phyloP scores from a whole-genome alignment of 176 grass and related monocot genomes.

The Oryza meyeriana region DNA sequence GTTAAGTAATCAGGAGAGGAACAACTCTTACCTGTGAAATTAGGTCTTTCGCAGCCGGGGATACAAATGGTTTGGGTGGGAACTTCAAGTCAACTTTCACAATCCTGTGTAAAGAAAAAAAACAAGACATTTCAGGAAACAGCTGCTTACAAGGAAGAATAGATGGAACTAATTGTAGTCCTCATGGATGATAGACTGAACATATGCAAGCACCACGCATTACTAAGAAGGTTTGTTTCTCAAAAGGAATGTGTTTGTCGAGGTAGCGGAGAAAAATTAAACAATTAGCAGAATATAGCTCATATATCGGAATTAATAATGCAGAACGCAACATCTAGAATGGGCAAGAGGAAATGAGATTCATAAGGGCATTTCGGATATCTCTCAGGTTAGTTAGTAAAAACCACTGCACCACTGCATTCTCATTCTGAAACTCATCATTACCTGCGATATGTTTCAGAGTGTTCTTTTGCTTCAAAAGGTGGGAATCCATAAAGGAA shows the following conservation, averaged over 20 bases:
- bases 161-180: neutral
- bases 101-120: slow-evolving; percentile 75
- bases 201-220: neutral
- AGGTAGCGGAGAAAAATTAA: neutral
- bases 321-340: neutral
- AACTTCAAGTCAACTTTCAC: slow-evolving; percentile 89
- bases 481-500: slow-evolving; percentile 87
- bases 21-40: slow-evolving; percentile 62
- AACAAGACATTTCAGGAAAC: slow-evolving; percentile 31
- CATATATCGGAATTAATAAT: neutral
- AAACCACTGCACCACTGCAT: neutral
- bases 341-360: neutral
- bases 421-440: neutral
- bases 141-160: neutral
- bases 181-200: neutral
- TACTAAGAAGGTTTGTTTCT: neutral
- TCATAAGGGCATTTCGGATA: neutral
- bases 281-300: neutral
- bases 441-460: slow-evolving; percentile 91
- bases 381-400: neutral
- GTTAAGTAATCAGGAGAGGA: neutral
- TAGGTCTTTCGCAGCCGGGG: slow-evolving; percentile 67
- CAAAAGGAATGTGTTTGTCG: neutral
- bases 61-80: slow-evolving; percentile 75
- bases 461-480: slow-evolving; percentile 97